Evolutionary conservation across 495 filamentous ascomycete genomes (phyloP), one percentile per base, ranked within the genome.

Genomic region (Penicillium arizonense): DNA sequence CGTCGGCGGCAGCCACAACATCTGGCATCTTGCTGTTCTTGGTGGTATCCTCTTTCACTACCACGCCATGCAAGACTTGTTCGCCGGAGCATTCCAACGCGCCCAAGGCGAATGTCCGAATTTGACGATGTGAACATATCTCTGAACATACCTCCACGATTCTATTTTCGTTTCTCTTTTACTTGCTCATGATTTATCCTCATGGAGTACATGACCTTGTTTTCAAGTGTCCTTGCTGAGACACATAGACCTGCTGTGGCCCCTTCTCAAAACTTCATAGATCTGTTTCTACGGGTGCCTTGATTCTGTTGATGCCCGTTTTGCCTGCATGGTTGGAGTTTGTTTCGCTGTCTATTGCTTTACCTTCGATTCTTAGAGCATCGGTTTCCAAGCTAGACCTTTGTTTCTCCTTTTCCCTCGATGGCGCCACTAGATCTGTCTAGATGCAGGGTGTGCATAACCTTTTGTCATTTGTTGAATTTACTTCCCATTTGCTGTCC

Each of bases 11-110:
- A 91, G 87, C 66, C 94, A 99, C 71, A 99, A 99, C 70, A 83
- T 97, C 21, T 99, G 95, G 94, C 94, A 99, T 70, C 69, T 96
- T 36, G 95, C 95, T 18, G 94, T 99, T 21, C 71, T 99, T 23
- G 89, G 91, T 16, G 94, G 94, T n/a, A 99, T 99, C 42, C 69
- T 97, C 5, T 97, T 93, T 66, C 94, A 99, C 72, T 99, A 97
- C 67, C 76, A 78, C 21, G 94, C 94, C 21, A 97, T 99, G 94
- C 89, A 96, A 63, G 83, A 90, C 41, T 91, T 99, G 62, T 99
- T 99, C 59, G 75, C 87, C 0, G 76, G 78, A 37, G 94, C 94
- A n/a, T 96, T 96, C 71, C 64, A 73, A 52, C 77, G 90, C 41
- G 90, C 87, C 28, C 54, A 72, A 52, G 75, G 74, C 26, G 76